Evolutionary conservation across 306 rosid species (phyloP).

Genomic region (Sicyos edulis): DNA sequence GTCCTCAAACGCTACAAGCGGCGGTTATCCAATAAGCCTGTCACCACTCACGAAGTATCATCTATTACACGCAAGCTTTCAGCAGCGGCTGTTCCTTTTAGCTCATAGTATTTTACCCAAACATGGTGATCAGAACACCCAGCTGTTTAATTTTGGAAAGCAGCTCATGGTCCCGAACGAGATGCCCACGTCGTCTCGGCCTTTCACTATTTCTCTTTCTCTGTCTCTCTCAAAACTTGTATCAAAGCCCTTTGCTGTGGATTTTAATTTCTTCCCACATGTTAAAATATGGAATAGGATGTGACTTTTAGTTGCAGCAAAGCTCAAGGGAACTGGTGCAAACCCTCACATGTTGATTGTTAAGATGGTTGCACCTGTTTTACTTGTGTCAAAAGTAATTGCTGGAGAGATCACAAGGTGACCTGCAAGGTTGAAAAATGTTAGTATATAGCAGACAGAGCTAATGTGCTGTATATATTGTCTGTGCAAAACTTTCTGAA

Average conservation of each 20-base stretch:
- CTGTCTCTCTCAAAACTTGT: conserved; percentile 26
- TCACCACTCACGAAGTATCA: conserved; percentile 31
- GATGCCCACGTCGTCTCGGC: conserved; percentile 16
- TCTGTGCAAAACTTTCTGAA: conserved; percentile 19
- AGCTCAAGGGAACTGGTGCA: conserved; percentile 32
- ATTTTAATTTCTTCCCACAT: conserved; percentile 37
- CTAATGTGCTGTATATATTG: conserved; percentile 22
- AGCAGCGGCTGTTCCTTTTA: conserved; percentile 38
- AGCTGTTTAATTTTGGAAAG: conserved; percentile 36
- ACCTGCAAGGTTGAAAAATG: not conserved
- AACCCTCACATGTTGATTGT: conserved; percentile 30
- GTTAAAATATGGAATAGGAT: conserved; percentile 40
- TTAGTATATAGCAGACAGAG: not conserved
- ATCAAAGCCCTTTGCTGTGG: conserved; percentile 40
- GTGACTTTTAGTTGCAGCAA: conserved; percentile 49
- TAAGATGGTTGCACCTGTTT: conserved; percentile 26
- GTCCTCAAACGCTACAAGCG: conserved; percentile 95
- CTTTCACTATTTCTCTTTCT: conserved; percentile 9
- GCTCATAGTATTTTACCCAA: conserved; percentile 29
- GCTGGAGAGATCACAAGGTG: conserved; percentile 13
- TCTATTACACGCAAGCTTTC: conserved; percentile 34
- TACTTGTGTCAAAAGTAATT: conserved; percentile 17
- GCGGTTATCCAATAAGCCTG: conserved; percentile 55
- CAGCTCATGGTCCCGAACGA: conserved; percentile 34
- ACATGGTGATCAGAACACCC: conserved; percentile 8